A percentile compares a stretch with the other conserved stretches of the same genome.
phyloP scores from a whole-genome alignment of 768 basidiomycete genomes.

The Boletus insuetus region DNA sequence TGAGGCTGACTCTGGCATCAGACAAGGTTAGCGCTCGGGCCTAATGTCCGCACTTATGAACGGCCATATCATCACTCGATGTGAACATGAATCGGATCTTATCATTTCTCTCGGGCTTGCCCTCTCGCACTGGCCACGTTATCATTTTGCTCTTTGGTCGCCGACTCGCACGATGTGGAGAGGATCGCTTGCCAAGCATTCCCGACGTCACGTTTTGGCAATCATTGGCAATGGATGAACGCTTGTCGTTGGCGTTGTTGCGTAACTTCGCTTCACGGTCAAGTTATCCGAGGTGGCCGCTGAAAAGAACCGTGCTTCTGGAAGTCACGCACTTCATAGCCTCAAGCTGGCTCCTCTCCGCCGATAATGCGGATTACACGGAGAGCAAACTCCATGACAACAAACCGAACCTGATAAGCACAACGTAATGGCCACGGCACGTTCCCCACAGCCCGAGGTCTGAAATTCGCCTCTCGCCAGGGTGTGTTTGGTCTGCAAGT shows the following conservation, averaged over 20 bases:
- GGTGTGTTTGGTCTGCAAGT: neutral
- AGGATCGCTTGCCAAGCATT: slow-evolving; percentile 5
- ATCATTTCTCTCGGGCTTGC: neutral
- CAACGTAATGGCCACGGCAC: neutral
- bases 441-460: neutral
- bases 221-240: neutral
- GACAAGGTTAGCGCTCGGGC: neutral
- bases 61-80: neutral
- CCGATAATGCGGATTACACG: neutral
- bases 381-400: neutral
- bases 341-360: neutral
- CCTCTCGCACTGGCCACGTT: neutral
- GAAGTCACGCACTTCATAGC: neutral
- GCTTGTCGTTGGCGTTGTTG: neutral
- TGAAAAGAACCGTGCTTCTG: neutral
- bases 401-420: neutral
- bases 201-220: slow-evolving; percentile 10
- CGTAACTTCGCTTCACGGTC: neutral
- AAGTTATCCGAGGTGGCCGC: neutral
- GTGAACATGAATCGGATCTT: too few species aligned
- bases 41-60: neutral
- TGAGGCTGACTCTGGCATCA: neutral
- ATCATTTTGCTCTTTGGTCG: neutral
- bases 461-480: too few species aligned
- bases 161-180: neutral